Conservation (phyloP, 1,284 basidiomycete genomes). For the Xerocomus cyaneibrunnescens region DNA sequence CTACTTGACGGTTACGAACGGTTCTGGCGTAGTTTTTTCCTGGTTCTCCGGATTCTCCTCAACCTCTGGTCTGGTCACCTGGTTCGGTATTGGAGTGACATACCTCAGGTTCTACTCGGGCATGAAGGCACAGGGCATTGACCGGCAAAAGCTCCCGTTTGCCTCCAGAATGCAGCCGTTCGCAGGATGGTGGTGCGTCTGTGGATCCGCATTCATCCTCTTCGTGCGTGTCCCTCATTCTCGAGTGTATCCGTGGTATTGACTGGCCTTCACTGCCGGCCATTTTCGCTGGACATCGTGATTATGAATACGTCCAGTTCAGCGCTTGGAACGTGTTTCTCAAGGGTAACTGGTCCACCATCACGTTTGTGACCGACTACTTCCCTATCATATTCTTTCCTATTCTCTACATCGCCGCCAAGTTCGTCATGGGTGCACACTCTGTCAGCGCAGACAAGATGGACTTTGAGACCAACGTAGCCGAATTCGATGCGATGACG, state of each 20-base stretch:
- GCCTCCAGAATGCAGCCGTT: slow-evolving; percentile 45
- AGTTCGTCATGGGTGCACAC: slow-evolving; percentile 40
- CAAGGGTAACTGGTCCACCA: slow-evolving; percentile 35
- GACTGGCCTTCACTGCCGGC: too few species aligned
- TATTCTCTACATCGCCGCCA: slow-evolving; percentile 50
- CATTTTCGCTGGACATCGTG: too few species aligned
- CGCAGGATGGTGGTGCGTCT: slow-evolving; percentile 44
- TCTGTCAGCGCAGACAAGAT: slow-evolving; percentile 46
- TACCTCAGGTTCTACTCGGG: slow-evolving; percentile 64
- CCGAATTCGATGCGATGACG: slow-evolving; percentile 51
- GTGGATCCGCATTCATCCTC: slow-evolving; percentile 38
- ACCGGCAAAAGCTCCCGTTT: slow-evolving; percentile 53
- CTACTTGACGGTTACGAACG: slow-evolving; percentile 46
- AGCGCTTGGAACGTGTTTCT: slow-evolving; percentile 47
- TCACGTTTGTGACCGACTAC: slow-evolving; percentile 50
- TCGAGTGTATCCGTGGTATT: too few species aligned
- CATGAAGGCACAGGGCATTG: slow-evolving; percentile 54
- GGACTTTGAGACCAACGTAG: slow-evolving; percentile 55
- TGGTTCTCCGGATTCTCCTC: slow-evolving; percentile 54
- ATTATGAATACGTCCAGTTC: slow-evolving; percentile 30
- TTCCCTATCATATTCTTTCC: slow-evolving; percentile 62
- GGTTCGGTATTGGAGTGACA: slow-evolving; percentile 62
- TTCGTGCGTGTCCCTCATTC: slow-evolving; percentile 34
- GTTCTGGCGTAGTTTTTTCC: slow-evolving; percentile 54
- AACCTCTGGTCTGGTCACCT: slow-evolving; percentile 53